A percentile compares a stretch with the other conserved stretches of the same genome.
Conservation (phyloP, 805 yeast species). For the Candida railenensis region DNA sequence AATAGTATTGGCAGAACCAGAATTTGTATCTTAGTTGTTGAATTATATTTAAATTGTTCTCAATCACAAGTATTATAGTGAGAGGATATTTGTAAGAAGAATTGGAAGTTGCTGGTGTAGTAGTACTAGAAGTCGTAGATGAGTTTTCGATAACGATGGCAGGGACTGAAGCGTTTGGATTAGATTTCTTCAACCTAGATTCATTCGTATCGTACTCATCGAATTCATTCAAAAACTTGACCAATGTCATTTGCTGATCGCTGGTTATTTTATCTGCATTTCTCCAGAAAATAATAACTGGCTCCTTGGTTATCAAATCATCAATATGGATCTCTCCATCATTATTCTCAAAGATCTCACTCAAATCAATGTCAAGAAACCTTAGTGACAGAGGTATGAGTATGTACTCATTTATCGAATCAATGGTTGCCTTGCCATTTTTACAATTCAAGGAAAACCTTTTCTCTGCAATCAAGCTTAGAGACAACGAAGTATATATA, state of each 20-base stretch:
- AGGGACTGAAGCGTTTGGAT: neutral
- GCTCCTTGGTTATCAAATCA: constrained; percentile 5
- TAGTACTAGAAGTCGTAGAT: neutral
- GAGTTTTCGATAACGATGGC: neutral
- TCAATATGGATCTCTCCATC: constrained; percentile 14
- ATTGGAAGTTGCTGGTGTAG: neutral
- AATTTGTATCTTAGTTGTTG: constrained; percentile 23
- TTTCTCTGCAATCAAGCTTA: constrained; percentile 16
- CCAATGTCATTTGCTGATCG: constrained; percentile 15
- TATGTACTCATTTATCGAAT: constrained; percentile 3
- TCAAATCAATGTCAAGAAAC: constrained; percentile 10
- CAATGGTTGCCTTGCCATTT: constrained; percentile 8
- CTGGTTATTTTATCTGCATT: constrained; percentile 4
- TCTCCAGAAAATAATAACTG: constrained; percentile 11
- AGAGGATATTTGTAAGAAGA: neutral
- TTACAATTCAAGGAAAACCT: constrained; percentile 6
- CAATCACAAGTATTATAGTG: neutral
- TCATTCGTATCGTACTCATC: constrained; percentile 21
- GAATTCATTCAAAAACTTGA: constrained; percentile 16
- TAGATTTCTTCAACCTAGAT: constrained; percentile 1
- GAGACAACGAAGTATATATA: constrained; percentile 17
- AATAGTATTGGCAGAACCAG: constrained; percentile 22
- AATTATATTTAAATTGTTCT: neutral
- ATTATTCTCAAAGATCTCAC: neutral
- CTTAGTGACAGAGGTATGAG: constrained; percentile 3